Evolutionary conservation across 345 rosid genomes (phyloP).

Genomic region (Rhodamnia argentea): DNA sequence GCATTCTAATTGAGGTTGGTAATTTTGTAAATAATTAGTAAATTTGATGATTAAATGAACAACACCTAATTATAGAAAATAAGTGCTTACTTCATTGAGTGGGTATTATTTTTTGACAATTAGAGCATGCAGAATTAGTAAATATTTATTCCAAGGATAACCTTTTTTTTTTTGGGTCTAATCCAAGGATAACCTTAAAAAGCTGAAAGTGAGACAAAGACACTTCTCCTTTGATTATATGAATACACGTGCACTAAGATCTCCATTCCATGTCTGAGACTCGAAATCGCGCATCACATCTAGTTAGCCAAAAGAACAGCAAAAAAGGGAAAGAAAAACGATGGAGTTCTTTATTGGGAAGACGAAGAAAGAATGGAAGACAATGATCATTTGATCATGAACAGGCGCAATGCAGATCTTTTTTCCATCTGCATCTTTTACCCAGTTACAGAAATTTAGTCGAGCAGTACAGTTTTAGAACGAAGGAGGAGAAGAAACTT

Average conservation of each 20-base stretch:
- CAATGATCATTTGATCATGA: not conserved
- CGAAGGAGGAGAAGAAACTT: not conserved
- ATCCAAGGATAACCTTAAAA: not conserved
- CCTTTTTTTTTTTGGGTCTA: no score
- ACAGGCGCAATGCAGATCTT: not conserved
- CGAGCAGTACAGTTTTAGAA: not conserved
- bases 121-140: not conserved
- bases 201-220: not conserved
- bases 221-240: not conserved
- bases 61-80: not conserved
- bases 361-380: not conserved
- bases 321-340: not conserved
- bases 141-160: not conserved
- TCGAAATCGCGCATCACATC: not conserved
- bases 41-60: not conserved
- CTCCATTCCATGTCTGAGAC: not conserved
- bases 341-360: not conserved
- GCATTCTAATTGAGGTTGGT: not conserved
- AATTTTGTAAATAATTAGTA: not conserved
- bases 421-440: not conserved
- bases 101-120: not conserved
- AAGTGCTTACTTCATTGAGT: not conserved
- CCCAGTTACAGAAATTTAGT: not conserved
- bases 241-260: not conserved
- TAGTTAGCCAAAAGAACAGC: not conserved